A percentile compares a stretch with the other conserved stretches of the same genome.
phyloP scores from a whole-genome alignment of 768 basidiomycete genomes.

The Coprinellus aureogranulatus region DNA sequence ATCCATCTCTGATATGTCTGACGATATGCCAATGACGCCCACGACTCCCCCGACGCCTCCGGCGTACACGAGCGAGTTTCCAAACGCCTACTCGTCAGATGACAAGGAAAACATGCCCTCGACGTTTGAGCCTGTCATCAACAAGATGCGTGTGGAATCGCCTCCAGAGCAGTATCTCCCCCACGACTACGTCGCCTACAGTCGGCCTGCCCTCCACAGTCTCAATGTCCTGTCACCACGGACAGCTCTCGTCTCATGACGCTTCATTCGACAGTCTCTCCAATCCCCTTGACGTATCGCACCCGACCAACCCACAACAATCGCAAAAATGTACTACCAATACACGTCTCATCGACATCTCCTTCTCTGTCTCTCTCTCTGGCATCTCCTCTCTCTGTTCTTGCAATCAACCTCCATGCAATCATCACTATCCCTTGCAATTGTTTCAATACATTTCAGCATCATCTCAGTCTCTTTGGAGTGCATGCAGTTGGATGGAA shows the following conservation, averaged over 20 bases:
- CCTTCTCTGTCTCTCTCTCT: conserved; percentile 22
- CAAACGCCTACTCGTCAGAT: conserved; percentile 49
- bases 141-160: conserved; percentile 65
- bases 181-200: conserved; percentile 77
- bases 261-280: conserved; percentile 26
- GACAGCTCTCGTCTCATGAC: conserved; percentile 59
- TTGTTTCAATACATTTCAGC: conserved; percentile 44
- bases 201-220: conserved; percentile 75
- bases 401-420: conserved; percentile 66
- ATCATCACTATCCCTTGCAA: conserved; percentile 66
- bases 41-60: conserved; percentile 49
- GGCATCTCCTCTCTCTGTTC: conserved; percentile 61
- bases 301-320: conserved; percentile 51
- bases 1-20: conserved; percentile 70
- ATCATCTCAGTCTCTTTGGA: conserved; percentile 36
- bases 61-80: conserved; percentile 59
- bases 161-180: conserved; percentile 76
- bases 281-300: conserved; percentile 37
- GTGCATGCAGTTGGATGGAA: conserved; percentile 47
- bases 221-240: conserved; percentile 70
- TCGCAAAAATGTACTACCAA: conserved; percentile 80
- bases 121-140: conserved; percentile 69
- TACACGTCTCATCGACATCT: conserved; percentile 60
- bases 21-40: conserved; percentile 83
- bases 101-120: conserved; percentile 81